A percentile compares a stretch with the other conserved stretches of the same genome.
phyloP scores from a whole-genome alignment of 176 grass and related monocot genomes.

The Puya raimondii region DNA sequence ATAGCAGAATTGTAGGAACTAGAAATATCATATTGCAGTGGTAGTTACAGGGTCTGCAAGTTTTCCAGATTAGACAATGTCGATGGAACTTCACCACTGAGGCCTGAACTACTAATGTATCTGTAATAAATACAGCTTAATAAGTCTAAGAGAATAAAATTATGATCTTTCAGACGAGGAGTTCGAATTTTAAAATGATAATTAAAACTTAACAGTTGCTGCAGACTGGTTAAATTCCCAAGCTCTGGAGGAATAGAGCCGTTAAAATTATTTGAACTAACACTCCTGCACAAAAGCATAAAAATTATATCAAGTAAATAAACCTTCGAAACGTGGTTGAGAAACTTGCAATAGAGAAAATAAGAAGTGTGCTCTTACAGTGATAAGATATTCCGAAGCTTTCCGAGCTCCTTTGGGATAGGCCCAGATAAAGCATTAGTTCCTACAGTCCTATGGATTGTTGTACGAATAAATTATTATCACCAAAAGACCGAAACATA shows the following conservation, averaged over 20 bases:
- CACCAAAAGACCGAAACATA: background rate
- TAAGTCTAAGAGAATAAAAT: background rate
- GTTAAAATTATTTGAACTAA: conserved; percentile 58
- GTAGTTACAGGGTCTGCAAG: conserved; percentile 28
- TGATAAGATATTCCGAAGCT: conserved; percentile 33
- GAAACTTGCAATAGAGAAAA: background rate
- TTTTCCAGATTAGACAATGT: conserved; percentile 47
- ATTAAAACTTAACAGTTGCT: conserved; percentile 35
- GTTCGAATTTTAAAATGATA: background rate
- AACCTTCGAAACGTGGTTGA: too few species aligned
- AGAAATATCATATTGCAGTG: background rate
- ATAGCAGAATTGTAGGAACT: background rate
- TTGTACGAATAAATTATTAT: background rate
- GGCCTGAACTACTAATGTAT: conserved; percentile 62
- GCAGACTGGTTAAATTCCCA: conserved; percentile 45
- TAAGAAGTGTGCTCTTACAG: conserved; percentile 37
- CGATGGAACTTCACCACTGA: conserved; percentile 45
- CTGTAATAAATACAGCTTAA: conserved; percentile 20
- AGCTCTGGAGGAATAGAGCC: conserved; percentile 59
- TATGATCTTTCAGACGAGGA: background rate
- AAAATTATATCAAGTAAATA: background rate
- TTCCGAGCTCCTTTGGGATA: conserved; percentile 73
- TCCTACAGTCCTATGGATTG: conserved; percentile 35
- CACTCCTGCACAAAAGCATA: conserved; percentile 30
- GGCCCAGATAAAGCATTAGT: conserved; percentile 77